Conservation (phyloP, 1,284 basidiomycete genomes). For the Pterula multifida region DNA sequence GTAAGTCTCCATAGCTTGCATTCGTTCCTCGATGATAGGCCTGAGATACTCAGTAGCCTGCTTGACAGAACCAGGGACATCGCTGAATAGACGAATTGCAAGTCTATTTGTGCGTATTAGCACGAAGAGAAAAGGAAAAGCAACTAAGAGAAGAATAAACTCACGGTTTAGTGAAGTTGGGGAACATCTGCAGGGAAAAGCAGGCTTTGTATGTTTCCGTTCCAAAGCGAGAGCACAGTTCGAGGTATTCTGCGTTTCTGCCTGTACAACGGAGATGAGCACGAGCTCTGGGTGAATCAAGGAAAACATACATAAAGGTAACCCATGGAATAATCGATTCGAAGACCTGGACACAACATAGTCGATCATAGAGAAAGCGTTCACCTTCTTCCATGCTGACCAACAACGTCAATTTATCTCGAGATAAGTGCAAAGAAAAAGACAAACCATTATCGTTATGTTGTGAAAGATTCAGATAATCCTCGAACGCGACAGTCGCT, state of each 20-base stretch:
- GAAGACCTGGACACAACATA: conserved; percentile 14
- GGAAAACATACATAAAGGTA: conserved; percentile 21
- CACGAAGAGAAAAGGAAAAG: too few relatives aligned
- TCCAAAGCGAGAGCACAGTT: neutral
- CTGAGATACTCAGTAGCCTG: neutral
- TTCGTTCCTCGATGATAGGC: neutral
- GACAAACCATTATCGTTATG: neutral
- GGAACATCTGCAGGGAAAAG: neutral
- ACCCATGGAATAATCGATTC: conserved; percentile 20
- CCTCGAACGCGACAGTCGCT: conserved; percentile 20
- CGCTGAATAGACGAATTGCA: neutral
- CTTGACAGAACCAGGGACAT: neutral
- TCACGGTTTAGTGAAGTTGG: neutral
- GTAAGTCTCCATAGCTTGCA: neutral
- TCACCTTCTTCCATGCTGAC: conserved; percentile 14
- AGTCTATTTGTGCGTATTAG: too few relatives aligned
- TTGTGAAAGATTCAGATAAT: conserved; percentile 8
- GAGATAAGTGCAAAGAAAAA: conserved; percentile 12
- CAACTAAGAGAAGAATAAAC: neutral
- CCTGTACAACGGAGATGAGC: neutral
- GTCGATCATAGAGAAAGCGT: conserved; percentile 11
- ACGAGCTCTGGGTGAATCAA: too few relatives aligned
- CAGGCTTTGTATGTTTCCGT: neutral
- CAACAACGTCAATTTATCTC: neutral
- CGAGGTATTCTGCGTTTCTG: neutral